phyloP scores from a whole-genome alignment of 108 stramenopile species.

The Aurantiochytrium sp. region DNA sequence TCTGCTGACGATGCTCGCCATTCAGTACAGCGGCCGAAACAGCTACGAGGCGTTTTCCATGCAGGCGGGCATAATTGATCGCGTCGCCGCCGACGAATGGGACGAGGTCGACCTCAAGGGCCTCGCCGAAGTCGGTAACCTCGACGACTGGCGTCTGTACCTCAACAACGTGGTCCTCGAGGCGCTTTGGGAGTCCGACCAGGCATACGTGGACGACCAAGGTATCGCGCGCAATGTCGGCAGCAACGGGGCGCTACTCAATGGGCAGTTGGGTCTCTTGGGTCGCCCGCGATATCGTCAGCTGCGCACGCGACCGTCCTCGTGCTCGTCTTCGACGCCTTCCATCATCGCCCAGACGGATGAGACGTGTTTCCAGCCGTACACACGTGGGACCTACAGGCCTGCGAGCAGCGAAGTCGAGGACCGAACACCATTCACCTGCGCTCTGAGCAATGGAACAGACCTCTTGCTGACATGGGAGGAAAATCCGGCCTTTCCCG shows the following conservation, averaged over 20 bases:
- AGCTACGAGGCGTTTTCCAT: conserved; percentile 11
- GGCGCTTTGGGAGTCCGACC: neutral
- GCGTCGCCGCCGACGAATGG: neutral
- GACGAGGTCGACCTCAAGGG: neutral
- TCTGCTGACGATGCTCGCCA: neutral
- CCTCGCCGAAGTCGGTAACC: neutral
- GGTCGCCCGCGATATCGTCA: neutral
- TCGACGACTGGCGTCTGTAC: neutral
- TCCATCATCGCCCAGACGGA: neutral
- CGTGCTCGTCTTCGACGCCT: neutral
- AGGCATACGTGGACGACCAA: neutral
- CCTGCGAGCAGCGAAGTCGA: neutral
- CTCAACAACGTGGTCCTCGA: neutral
- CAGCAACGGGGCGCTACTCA: neutral
- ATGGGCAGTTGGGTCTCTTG: neutral
- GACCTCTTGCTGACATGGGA: neutral
- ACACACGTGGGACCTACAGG: neutral
- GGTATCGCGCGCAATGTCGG: neutral
- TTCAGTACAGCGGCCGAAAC: neutral
- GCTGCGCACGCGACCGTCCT: neutral
- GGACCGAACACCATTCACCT: neutral
- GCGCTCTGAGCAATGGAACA: neutral
- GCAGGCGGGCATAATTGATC: neutral
- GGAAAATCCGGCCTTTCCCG: neutral
- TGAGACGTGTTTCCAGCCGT: neutral